A percentile compares a stretch with the other conserved stretches of the same genome.
These are phyloP conservation scores for Populus hybrid DNA, from an alignment of 441 rosid species.

Conservation along the genomic window DNA sequence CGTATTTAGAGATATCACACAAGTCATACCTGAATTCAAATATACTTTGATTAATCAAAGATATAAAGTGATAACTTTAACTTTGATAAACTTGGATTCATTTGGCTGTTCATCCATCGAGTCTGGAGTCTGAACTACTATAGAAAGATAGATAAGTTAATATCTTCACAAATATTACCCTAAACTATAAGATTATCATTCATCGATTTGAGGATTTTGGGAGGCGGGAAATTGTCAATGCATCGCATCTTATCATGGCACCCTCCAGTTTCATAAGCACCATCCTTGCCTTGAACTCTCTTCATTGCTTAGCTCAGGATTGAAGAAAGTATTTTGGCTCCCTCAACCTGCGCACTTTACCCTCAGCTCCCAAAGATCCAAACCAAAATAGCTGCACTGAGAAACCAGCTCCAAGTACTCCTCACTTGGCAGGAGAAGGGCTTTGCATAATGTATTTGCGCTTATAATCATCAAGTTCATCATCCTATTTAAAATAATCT, in stretches of 20 bases:
- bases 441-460: not conserved
- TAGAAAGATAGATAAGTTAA: not conserved
- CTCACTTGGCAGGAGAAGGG: slow-evolving; percentile 4
- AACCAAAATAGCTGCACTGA: not conserved
- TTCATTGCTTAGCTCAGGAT: not conserved
- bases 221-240: not conserved
- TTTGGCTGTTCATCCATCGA: not conserved
- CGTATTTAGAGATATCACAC: too few species aligned
- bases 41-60: not conserved
- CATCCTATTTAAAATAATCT: slow-evolving; percentile 25
- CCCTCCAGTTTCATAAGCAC: not conserved
- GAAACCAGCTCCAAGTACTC: not conserved
- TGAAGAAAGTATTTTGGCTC: not conserved
- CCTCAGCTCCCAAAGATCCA: too few species aligned
- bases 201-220: not conserved
- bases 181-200: not conserved
- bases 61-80: not conserved
- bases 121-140: not conserved
- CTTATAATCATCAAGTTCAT: slow-evolving; percentile 5
- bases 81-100: not conserved
- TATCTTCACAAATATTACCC: not conserved
- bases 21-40: not conserved
- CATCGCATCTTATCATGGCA: not conserved
- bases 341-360: too few species aligned
- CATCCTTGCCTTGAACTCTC: not conserved